Conservation (phyloP, 75 land plant genomes). For the Picea sitchensis region DNA sequence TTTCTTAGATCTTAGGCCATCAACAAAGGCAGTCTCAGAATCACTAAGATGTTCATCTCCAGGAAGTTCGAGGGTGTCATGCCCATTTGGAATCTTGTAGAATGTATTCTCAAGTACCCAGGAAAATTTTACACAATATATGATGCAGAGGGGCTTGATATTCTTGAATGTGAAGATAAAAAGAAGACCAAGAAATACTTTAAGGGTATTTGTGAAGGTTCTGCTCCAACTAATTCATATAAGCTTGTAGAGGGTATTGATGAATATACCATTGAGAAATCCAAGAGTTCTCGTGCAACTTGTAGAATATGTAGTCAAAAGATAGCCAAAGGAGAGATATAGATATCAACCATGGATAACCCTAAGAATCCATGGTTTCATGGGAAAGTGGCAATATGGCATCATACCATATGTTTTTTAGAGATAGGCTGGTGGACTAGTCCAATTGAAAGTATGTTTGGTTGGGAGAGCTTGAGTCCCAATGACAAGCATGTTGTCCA, state of each 20-base stretch:
- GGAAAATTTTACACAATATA: conserved; percentile 67
- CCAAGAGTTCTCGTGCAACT: conserved; percentile 78
- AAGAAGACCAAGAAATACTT: conserved; percentile 67
- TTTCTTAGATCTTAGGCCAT: too few relatives aligned
- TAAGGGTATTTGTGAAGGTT: conserved; percentile 26
- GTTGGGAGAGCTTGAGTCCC: conserved; percentile 64
- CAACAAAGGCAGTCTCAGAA: too few relatives aligned
- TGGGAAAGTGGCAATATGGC: conserved; percentile 56
- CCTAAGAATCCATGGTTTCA: conserved; percentile 41
- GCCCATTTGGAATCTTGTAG: conserved; percentile 74
- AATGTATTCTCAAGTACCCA: conserved; percentile 72
- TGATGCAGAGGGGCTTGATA: conserved; percentile 87
- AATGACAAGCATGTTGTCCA: conserved; percentile 51
- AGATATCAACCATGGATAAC: conserved; percentile 61
- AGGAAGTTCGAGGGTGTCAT: too few relatives aligned
- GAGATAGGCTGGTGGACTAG: conserved; percentile 54
- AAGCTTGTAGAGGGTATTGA: conserved; percentile 16
- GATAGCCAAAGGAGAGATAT: conserved; percentile 83
- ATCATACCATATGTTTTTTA: conserved; percentile 82
- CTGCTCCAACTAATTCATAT: conserved; percentile 12
- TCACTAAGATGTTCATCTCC: too few relatives aligned
- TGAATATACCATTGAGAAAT: conserved; percentile 76
- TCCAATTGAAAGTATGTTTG: conserved; percentile 61
- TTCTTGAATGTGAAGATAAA: conserved; percentile 90
- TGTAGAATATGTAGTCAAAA: conserved; percentile 78